Conservation (phyloP, 139 green algal species). For the Chlamydomonas sp. region DNA sequence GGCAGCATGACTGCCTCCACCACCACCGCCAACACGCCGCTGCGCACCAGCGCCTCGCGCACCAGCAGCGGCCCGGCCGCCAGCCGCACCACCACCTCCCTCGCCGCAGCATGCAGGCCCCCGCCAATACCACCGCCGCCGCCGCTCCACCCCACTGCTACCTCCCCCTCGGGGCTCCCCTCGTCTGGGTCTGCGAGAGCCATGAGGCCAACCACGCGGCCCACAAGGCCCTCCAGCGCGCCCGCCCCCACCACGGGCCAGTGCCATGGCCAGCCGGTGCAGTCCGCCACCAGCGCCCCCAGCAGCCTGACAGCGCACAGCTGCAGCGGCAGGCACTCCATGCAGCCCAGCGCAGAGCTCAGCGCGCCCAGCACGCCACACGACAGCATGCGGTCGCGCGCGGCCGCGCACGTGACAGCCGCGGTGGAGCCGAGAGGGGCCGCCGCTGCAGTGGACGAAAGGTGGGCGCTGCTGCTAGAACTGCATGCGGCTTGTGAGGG, state of each 20-base stretch:
- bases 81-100: conserved; percentile 2
- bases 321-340: background rate
- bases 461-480: background rate
- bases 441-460: background rate
- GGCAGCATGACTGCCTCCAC: conserved; percentile 25
- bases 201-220: background rate
- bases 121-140: background rate
- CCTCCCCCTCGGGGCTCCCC: background rate
- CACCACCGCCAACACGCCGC: background rate
- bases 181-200: background rate
- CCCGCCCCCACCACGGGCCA: conserved; percentile 26
- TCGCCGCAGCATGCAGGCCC: background rate
- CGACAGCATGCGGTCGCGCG: background rate
- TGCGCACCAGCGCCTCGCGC: conserved; percentile 22
- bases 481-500: no score
- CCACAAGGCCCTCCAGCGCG: conserved; percentile 1
- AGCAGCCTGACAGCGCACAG: conserved; percentile 1
- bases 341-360: background rate
- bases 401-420: no score
- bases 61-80: conserved; percentile 24
- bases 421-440: background rate
- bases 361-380: conserved; percentile 17
- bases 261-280: conserved; percentile 14
- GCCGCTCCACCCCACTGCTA: background rate
- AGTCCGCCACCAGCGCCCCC: conserved; percentile 15